Conservation (phyloP, 176 grass and related monocot genomes). For the Lolium rigidum region DNA sequence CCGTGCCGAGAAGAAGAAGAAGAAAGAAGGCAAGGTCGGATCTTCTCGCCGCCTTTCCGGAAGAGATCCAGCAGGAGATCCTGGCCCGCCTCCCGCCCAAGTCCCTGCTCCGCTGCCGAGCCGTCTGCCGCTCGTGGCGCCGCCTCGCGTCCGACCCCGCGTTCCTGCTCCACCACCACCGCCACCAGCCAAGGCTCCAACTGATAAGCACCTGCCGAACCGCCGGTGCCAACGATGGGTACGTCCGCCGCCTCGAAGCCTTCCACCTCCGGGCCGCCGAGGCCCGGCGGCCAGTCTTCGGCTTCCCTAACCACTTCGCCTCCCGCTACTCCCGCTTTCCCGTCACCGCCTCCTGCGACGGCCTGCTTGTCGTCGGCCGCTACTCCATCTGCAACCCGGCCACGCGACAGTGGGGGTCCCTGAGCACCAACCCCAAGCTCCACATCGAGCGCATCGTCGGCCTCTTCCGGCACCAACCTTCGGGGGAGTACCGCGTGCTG, state of each 20-base stretch:
- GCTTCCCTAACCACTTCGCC: no score
- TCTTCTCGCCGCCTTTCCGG: neutral
- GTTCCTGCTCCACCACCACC: slow-evolving; percentile 3
- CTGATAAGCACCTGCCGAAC: neutral
- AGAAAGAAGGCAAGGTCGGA: neutral
- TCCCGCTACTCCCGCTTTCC: no score
- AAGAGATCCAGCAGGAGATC: neutral
- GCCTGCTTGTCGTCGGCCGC: neutral
- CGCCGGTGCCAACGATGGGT: neutral
- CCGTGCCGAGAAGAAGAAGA: neutral
- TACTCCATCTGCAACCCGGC: neutral
- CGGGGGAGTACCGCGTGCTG: neutral
- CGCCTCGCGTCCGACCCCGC: neutral
- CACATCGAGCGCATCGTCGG: neutral
- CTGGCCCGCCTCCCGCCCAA: neutral
- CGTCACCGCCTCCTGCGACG: neutral
- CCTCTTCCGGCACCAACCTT: neutral
- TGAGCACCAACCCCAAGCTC: neutral
- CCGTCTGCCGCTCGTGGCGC: neutral
- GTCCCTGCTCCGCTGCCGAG: neutral
- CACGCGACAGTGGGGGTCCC: neutral
- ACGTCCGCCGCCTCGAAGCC: neutral
- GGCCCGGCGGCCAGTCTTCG: neutral
- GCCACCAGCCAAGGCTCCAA: neutral
- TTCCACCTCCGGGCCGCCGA: neutral